Base-by-base conservation (phyloP, 495 filamentous ascomycete genomes). In the Alectoria sarmentosa region DNA sequence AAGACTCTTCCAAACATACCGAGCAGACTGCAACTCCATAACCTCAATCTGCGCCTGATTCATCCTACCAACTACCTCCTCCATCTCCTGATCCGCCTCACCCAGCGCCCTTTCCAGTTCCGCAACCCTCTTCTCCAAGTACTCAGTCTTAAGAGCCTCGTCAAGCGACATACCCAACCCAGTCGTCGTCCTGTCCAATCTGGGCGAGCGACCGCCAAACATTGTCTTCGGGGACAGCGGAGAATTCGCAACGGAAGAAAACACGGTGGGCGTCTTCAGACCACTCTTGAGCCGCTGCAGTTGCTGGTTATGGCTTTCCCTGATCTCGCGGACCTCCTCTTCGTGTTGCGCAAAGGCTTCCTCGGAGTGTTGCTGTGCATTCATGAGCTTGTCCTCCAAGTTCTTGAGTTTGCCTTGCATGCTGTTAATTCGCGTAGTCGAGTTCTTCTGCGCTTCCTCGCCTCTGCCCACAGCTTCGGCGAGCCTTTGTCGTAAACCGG, bases 31-130 rank as follows among this genome's bases (percentile, higher is more conserved):
- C 60, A 98, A 80, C 70, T 91, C 86, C 72, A 91, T 85, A 44
- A 98, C 94, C 76, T 96, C 91, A 63, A 96, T 91, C 78, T 98
- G 94, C 11, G 93, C 92, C 65, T 84, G 80, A 76, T 91, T 96
- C 91, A 98, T 96, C 62, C 89, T 82, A 62, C 87, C 80, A 21
- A 98, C 90, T 4, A 97, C 93, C 74, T 94, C 89, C 72, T 93
- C 85, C 94, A 98, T 97, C 79, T 97, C 93, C 63, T 79, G 78
- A 69, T 98, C 94, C 26, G 94, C 90, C 65, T 94, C 84, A 32
- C 80, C 77, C 26, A 98, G 80, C 15, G 91, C 88, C 62, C 82
- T 84, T 76, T 98, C 94, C 17, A 98, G 83, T 70, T 95, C 91
- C 64, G 83, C 80, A 37, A 90, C 86, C 60, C 86, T 83, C 64